phyloP scores from a whole-genome alignment of 139 green algal species.

The Chlamydomonas sphaeroides region DNA sequence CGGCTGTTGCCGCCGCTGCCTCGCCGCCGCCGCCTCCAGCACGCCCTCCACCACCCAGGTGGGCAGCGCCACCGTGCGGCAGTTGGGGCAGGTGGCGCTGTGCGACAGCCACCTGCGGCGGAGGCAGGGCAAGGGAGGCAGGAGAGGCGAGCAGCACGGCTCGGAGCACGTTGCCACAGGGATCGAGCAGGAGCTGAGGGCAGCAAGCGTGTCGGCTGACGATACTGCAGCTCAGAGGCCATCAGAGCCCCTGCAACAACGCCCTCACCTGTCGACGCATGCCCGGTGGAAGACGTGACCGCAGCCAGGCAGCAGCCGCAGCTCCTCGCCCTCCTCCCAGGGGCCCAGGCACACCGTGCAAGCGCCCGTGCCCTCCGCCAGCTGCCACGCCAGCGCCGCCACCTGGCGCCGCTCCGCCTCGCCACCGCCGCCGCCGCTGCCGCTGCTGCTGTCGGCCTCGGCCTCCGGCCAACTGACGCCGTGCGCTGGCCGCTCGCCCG shows the following conservation, averaged over 20 bases:
- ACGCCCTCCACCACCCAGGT: constrained; percentile 32
- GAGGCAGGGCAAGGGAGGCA: too few species aligned
- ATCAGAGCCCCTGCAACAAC: too few species aligned
- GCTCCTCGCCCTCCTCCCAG: constrained; percentile 2
- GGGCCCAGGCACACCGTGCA: constrained; percentile 22
- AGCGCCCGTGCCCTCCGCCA: constrained; percentile 15
- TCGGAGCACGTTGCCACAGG: too few species aligned
- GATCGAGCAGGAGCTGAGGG: too few species aligned
- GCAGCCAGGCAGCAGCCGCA: constrained; percentile 37
- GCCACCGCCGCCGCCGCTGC: too few species aligned
- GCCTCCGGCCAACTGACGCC: too few species aligned
- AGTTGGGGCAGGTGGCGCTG: constrained; percentile 32
- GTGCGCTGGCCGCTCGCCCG: too few species aligned
- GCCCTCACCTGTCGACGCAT: constrained; percentile 22
- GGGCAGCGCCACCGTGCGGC: constrained; percentile 23
- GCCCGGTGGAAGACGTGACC: constrained; percentile 21
- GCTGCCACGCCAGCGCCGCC: constrained; percentile 6
- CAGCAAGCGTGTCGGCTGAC: too few species aligned
- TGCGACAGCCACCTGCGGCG: constrained; percentile 7
- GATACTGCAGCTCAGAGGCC: too few species aligned
- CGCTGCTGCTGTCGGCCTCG: too few species aligned
- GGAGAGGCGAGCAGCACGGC: too few species aligned
- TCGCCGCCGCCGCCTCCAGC: constrained; percentile 10
- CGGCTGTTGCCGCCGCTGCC: neutral
- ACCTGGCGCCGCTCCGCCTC: neutral